A percentile compares a stretch with the other conserved stretches of the same genome.
These are phyloP conservation scores for Trichoderma orchidacearum DNA, from an alignment of 495 filamentous ascomycete genomes.

Conservation along the genomic window DNA sequence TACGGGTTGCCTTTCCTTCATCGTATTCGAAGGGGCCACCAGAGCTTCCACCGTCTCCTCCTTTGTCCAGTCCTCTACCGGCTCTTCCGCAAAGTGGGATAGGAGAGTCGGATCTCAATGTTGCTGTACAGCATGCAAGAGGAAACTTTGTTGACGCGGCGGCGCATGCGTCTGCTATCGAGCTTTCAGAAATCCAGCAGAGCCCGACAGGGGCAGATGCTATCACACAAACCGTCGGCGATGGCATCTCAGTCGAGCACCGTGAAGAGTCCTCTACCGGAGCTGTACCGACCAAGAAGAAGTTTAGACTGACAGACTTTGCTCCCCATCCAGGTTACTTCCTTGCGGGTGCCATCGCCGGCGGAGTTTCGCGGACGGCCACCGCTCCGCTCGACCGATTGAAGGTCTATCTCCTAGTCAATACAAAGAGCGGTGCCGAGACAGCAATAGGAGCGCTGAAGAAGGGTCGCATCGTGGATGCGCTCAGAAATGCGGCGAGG, in stretches of 20 bases:
- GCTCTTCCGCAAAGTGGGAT: conserved; percentile 3
- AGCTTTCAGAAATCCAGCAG: background rate
- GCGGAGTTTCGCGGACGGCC: conserved; percentile 80
- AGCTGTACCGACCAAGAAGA: conserved; percentile 12
- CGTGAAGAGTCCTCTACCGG: conserved; percentile 9
- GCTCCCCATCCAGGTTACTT: conserved; percentile 82
- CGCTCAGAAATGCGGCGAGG: conserved; percentile 30
- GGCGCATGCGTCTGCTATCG: background rate
- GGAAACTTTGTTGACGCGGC: background rate
- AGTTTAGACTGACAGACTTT: conserved; percentile 36
- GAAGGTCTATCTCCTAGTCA: conserved; percentile 94
- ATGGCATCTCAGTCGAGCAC: conserved; percentile 11
- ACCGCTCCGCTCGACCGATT: conserved; percentile 94
- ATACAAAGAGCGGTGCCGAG: conserved; percentile 50
- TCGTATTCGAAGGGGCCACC: background rate
- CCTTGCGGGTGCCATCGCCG: conserved; percentile 83
- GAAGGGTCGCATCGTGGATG: conserved; percentile 8
- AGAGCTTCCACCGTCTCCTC: conserved; percentile 8
- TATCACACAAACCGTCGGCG: conserved; percentile 8
- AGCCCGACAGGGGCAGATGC: background rate
- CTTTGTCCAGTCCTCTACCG: conserved; percentile 1
- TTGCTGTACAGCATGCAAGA: background rate
- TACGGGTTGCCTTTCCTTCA: conserved; percentile 32
- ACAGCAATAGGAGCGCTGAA: conserved; percentile 47
- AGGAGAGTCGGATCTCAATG: background rate